phyloP scores from a whole-genome alignment of 768 basidiomycete genomes.

The Lactifluus pinguis region DNA sequence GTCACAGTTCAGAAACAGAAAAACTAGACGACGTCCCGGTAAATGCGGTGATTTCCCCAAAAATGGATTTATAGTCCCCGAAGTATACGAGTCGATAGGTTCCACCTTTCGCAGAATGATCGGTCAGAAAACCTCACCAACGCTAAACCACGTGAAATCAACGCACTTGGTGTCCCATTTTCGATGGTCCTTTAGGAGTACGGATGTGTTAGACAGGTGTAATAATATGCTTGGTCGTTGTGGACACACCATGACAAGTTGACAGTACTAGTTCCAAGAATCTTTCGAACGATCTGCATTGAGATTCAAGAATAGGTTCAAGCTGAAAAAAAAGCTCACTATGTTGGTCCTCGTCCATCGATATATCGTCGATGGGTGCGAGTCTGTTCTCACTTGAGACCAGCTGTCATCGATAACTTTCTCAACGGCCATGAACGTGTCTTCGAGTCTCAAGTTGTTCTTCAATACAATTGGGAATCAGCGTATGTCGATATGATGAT shows the following conservation, averaged over 20 bases:
- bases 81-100: constrained; percentile 64
- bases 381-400: constrained; percentile 57
- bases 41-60: constrained; percentile 57
- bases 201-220: background rate
- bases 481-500: background rate
- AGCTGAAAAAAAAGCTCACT: constrained; percentile 27
- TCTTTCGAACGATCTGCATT: constrained; percentile 24
- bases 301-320: background rate
- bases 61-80: constrained; percentile 65
- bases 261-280: constrained; percentile 55
- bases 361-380: constrained; percentile 67
- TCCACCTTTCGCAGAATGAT: constrained; percentile 36
- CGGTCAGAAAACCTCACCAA: background rate
- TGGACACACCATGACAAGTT: constrained; percentile 52
- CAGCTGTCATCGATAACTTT: constrained; percentile 40
- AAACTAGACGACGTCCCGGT: constrained; percentile 54
- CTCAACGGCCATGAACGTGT: constrained; percentile 64
- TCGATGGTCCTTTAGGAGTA: constrained; percentile 48
- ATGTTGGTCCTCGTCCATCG: constrained; percentile 52
- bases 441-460: constrained; percentile 72
- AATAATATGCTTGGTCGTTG: background rate
- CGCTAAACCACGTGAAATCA: background rate
- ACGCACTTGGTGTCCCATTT: constrained; percentile 44
- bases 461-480: constrained; percentile 22
- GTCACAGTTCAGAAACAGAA: constrained; percentile 34